Percentiles rank a stretch among this genome's conserved stretches.
These are phyloP conservation scores for Naganishia liquefaciens DNA, from an alignment of 1,284 basidiomycete species.

Conservation along the genomic window DNA sequence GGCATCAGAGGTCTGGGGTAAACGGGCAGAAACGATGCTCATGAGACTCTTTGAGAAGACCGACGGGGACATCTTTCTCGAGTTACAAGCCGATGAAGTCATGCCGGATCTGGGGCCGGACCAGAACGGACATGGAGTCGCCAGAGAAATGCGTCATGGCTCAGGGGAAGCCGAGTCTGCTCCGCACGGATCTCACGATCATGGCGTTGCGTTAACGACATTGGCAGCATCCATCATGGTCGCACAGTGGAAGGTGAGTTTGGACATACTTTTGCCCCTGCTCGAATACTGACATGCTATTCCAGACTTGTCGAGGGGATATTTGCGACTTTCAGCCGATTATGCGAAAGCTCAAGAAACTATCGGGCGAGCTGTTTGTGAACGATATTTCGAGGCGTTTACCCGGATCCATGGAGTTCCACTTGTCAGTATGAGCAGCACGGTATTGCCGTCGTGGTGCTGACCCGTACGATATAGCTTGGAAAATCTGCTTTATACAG, in stretches of 20 bases:
- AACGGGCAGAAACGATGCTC: constrained; percentile 37
- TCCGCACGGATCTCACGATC: too few relatives aligned
- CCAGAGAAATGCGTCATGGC: too few relatives aligned
- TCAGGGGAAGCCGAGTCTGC: too few relatives aligned
- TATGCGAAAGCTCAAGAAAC: constrained; percentile 35
- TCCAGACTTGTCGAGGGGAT: constrained; percentile 45
- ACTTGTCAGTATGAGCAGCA: constrained; percentile 39
- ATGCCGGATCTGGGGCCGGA: not conserved
- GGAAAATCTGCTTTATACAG: constrained; percentile 45
- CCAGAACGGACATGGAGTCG: not conserved
- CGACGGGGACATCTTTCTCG: not conserved
- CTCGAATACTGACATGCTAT: not conserved
- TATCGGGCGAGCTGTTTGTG: constrained; percentile 36
- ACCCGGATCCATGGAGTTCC: constrained; percentile 38
- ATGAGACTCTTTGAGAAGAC: constrained; percentile 16
- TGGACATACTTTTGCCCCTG: not conserved
- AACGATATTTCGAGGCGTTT: constrained; percentile 20
- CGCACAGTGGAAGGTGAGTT: constrained; percentile 45
- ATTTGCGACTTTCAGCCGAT: constrained; percentile 43
- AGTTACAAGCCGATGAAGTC: too few relatives aligned
- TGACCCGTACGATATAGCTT: constrained; percentile 35
- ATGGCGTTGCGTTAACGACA: constrained; percentile 35
- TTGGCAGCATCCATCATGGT: constrained; percentile 44
- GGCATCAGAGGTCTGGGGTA: constrained; percentile 40
- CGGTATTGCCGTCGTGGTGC: too few relatives aligned